Conservation (phyloP, 2,329 filamentous ascomycete species). For the Pseudocercospora cruenta region DNA sequence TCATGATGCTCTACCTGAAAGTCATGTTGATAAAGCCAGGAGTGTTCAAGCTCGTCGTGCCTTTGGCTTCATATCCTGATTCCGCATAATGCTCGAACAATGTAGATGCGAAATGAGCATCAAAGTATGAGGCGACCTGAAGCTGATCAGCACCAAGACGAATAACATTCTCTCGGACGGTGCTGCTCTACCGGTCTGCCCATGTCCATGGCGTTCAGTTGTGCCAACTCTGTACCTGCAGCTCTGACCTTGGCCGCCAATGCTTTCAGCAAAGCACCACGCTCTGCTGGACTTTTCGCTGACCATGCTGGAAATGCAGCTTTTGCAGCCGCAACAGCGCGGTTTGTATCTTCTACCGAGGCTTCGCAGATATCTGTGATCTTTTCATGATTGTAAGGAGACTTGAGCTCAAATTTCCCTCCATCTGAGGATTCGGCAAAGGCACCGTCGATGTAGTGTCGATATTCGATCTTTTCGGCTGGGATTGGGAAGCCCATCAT, state of each 20-base stretch:
- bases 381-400: conserved; percentile 48
- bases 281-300: conserved; percentile 49
- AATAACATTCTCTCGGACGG: background rate
- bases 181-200: conserved; percentile 44
- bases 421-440: conserved; percentile 52
- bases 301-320: conserved; percentile 66
- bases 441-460: conserved; percentile 58
- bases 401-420: conserved; percentile 51
- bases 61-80: conserved; percentile 47
- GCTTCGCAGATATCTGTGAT: conserved; percentile 66
- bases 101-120: conserved; percentile 41
- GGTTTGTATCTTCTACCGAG: conserved; percentile 67
- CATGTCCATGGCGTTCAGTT: conserved; percentile 52
- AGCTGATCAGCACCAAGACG: background rate
- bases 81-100: conserved; percentile 50
- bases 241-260: conserved; percentile 51
- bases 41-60: conserved; percentile 53
- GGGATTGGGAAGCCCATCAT: conserved; percentile 29
- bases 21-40: conserved; percentile 52
- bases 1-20: conserved; percentile 5
- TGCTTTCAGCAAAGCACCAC: conserved; percentile 50
- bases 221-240: conserved; percentile 49
- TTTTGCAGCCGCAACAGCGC: conserved; percentile 70
- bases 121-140: conserved; percentile 42
- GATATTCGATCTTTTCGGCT: conserved; percentile 40